Conservation (phyloP, 2,329 filamentous ascomycete species). For the Metarhizium brunneum region DNA sequence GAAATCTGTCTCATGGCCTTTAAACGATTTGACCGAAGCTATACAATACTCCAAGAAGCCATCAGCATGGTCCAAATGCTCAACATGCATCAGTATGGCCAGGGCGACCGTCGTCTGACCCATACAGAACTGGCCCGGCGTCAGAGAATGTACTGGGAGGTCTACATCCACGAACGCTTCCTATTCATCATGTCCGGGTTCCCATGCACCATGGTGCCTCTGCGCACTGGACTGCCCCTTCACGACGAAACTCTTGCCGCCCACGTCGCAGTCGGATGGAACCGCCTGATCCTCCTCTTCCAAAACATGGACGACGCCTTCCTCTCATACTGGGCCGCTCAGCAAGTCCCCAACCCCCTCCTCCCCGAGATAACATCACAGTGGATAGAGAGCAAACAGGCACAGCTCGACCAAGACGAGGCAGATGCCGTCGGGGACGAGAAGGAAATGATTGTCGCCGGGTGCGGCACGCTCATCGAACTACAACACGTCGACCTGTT, state of each 20-base stretch:
- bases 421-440: constrained; percentile 19
- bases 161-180: constrained; percentile 30
- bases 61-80: constrained; percentile 34
- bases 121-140: constrained; percentile 10
- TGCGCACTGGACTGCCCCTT: constrained; percentile 20
- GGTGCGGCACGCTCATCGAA: constrained; percentile 22
- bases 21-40: constrained; percentile 35
- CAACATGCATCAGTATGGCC: constrained; percentile 30
- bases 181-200: constrained; percentile 41
- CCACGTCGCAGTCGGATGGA: constrained; percentile 27
- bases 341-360: constrained; percentile 13
- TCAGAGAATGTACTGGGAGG: constrained; percentile 16
- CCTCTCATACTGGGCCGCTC: constrained; percentile 25
- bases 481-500: constrained; percentile 32
- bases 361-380: constrained; percentile 20
- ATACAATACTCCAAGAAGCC: constrained; percentile 38
- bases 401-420: constrained; percentile 29
- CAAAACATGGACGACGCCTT: constrained; percentile 28
- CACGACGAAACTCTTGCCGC: constrained; percentile 24
- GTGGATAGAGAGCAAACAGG: constrained; percentile 32
- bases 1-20: constrained; percentile 41
- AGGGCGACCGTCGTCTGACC: constrained; percentile 9
- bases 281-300: constrained; percentile 27
- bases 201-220: constrained; percentile 24
- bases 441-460: constrained; percentile 14